phyloP scores from a whole-genome alignment of 2,329 filamentous ascomycete genomes.

The Sordariomycetes sp. region DNA sequence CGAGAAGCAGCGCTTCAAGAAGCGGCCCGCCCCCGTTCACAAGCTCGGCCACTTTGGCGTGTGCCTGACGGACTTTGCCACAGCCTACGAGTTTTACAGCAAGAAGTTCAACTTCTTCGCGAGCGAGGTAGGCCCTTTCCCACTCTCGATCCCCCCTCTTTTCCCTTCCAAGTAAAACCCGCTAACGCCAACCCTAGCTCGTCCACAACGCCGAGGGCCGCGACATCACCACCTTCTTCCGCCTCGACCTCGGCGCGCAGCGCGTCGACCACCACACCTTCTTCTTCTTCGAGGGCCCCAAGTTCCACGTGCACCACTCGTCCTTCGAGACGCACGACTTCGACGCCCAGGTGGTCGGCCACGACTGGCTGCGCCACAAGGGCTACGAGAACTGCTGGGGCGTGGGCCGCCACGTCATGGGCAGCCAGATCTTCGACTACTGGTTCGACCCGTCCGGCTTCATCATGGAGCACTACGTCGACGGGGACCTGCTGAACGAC shows the following conservation, averaged over 20 bases:
- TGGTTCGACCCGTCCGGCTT: slow-evolving; percentile 46
- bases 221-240: slow-evolving; percentile 33
- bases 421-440: slow-evolving; percentile 53
- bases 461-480: slow-evolving; percentile 61
- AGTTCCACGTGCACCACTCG: slow-evolving; percentile 53
- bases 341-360: slow-evolving; percentile 58
- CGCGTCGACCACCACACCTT: slow-evolving; percentile 40
- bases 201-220: slow-evolving; percentile 14
- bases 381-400: slow-evolving; percentile 60
- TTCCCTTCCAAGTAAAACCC: neutral
- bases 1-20: slow-evolving; percentile 36
- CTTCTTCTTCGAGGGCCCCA: slow-evolving; percentile 35
- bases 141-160: neutral
- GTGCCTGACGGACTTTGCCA: slow-evolving; percentile 38
- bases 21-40: slow-evolving; percentile 34
- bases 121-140: slow-evolving; percentile 27
- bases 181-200: slow-evolving; percentile 4
- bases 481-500: slow-evolving; percentile 54
- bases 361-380: slow-evolving; percentile 55
- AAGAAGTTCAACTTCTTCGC: slow-evolving; percentile 39
- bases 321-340: slow-evolving; percentile 64
- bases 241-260: slow-evolving; percentile 29
- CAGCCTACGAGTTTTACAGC: slow-evolving; percentile 36
- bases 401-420: slow-evolving; percentile 58
- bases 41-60: slow-evolving; percentile 46